Evolutionary conservation across 148 eudicot genomes (phyloP).

Genomic region (Nyssa sinensis): DNA sequence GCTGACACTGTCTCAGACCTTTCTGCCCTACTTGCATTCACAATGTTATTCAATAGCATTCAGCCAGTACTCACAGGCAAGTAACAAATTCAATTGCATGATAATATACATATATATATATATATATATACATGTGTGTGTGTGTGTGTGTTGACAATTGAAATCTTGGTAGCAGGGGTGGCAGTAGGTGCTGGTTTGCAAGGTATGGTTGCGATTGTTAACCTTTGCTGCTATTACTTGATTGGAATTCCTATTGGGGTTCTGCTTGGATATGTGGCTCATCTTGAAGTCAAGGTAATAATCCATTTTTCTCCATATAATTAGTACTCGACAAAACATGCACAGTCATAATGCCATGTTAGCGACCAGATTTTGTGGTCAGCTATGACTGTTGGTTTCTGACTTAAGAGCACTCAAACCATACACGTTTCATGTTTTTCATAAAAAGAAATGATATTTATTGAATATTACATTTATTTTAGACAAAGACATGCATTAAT

Average conservation of each 20-base stretch:
- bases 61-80: slow-evolving; percentile 38
- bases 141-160: too few relatives aligned
- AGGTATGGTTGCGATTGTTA: slow-evolving; percentile 46
- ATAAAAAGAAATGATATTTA: too few relatives aligned
- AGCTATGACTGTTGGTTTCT: too few relatives aligned
- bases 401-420: too few relatives aligned
- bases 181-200: slow-evolving; percentile 58
- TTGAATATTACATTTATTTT: too few relatives aligned
- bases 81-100: neutral
- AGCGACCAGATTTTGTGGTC: neutral
- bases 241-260: slow-evolving; percentile 55
- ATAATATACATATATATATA: too few relatives aligned
- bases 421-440: too few relatives aligned
- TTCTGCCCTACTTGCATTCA: slow-evolving; percentile 31
- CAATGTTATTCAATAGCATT: slow-evolving; percentile 29
- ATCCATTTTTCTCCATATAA: neutral
- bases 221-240: slow-evolving; percentile 44
- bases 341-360: neutral
- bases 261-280: slow-evolving; percentile 47
- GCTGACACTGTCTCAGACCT: slow-evolving; percentile 29
- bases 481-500: too few relatives aligned
- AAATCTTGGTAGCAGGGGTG: slow-evolving; percentile 32
- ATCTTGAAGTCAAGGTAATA: slow-evolving; percentile 44
- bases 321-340: neutral
- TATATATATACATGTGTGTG: too few relatives aligned